Evolutionary conservation across 2,329 filamentous ascomycete genomes (phyloP).

Genomic region (Diaporthe ampelina): DNA sequence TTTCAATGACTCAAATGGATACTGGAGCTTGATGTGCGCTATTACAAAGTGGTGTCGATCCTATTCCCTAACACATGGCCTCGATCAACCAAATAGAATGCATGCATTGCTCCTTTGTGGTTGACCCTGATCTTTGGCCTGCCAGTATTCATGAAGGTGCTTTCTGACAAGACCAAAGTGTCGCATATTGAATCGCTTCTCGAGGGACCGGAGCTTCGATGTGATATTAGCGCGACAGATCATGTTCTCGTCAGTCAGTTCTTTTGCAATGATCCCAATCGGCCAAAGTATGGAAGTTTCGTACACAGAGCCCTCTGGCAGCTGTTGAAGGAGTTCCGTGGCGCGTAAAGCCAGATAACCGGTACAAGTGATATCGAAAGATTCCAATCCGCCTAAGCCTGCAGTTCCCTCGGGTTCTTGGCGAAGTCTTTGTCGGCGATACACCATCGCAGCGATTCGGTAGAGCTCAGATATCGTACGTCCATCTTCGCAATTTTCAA

Average conservation of each 20-base stretch:
- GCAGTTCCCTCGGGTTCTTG: background rate
- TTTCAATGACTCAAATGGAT: too few relatives aligned
- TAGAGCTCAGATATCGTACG: background rate
- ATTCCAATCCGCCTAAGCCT: background rate
- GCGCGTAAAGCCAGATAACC: background rate
- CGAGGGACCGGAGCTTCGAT: background rate
- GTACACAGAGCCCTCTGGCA: background rate
- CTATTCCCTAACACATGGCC: too few relatives aligned
- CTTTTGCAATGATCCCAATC: background rate
- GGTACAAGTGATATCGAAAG: background rate
- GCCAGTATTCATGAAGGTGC: too few relatives aligned
- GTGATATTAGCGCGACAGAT: background rate
- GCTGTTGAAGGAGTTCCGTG: background rate
- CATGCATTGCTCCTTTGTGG: background rate
- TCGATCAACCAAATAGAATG: background rate
- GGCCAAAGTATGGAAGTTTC: background rate
- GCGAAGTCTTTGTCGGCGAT: background rate
- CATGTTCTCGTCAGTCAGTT: background rate
- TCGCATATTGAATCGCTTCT: background rate
- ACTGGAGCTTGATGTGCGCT: too few relatives aligned
- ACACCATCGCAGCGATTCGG: background rate
- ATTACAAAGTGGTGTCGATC: too few relatives aligned
- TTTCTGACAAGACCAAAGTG: too few relatives aligned
- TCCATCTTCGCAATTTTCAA: background rate
- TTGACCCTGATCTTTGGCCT: too few relatives aligned